Evolutionary conservation across 2,329 filamentous ascomycete genomes (phyloP).

Genomic region (Fusarium sp.): DNA sequence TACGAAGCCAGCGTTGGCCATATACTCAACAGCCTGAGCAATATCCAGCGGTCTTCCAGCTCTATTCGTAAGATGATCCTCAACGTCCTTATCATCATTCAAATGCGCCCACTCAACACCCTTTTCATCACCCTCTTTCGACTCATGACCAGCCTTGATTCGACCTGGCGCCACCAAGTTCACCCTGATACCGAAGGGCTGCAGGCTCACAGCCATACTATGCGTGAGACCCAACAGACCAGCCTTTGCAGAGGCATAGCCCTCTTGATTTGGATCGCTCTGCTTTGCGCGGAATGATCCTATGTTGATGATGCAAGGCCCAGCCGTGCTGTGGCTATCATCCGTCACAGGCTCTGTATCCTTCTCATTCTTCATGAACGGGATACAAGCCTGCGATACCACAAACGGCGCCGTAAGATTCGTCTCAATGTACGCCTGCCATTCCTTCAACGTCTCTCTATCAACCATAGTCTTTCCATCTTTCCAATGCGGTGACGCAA

Average conservation of each 20-base stretch:
- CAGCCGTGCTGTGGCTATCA: constrained; percentile 8
- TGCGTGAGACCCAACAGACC: constrained; percentile 7
- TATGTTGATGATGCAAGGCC: constrained; percentile 11
- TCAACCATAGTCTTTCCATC: constrained; percentile 11
- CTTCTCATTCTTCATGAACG: constrained; percentile 12
- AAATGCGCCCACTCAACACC: not conserved
- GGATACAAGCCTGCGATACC: constrained; percentile 5
- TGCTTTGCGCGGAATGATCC: constrained; percentile 10
- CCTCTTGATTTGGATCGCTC: constrained; percentile 17
- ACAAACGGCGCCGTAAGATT: constrained; percentile 9
- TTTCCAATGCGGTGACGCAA: constrained; percentile 12
- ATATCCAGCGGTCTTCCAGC: constrained; percentile 16
- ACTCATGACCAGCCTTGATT: constrained; percentile 8
- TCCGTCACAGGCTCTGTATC: not conserved
- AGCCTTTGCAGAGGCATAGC: constrained; percentile 4
- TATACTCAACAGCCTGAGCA: constrained; percentile 6
- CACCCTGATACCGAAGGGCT: not conserved
- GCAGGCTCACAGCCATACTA: constrained; percentile 9
- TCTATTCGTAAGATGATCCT: constrained; percentile 10
- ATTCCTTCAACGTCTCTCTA: not conserved
- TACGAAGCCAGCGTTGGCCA: constrained; percentile 17
- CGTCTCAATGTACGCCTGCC: constrained; percentile 4
- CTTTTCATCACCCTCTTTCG: constrained; percentile 2
- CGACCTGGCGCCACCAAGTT: constrained; percentile 7
- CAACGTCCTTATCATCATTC: constrained; percentile 7